Conservation (phyloP, 164 flowering plant species). For the Sextonia rubra region DNA sequence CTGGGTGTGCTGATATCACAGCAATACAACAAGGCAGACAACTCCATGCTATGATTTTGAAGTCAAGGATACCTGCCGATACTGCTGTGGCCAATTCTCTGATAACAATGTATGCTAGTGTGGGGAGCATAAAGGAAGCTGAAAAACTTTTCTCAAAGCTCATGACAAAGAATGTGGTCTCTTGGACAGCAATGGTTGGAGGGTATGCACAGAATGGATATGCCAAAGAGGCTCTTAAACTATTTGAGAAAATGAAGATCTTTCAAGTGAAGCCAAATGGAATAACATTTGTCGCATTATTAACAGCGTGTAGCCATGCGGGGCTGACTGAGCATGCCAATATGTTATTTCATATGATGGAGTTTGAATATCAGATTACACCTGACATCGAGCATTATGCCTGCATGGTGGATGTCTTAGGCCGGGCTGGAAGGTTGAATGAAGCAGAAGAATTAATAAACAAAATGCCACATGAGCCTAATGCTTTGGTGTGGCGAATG, state of each 20-base stretch:
- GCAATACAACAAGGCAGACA: conserved; percentile 16
- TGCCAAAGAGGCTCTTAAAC: conserved; percentile 10
- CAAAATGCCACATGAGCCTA: conserved; percentile 13
- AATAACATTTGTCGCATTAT: conserved; percentile 11
- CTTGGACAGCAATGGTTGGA: conserved; percentile 22
- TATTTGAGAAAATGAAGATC: conserved; percentile 16
- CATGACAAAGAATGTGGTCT: conserved; percentile 4
- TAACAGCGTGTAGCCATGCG: conserved; percentile 18
- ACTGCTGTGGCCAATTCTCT: conserved; percentile 17
- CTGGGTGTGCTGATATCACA: conserved; percentile 15
- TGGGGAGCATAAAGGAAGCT: conserved; percentile 13
- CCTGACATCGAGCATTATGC: conserved; percentile 18
- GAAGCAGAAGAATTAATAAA: conserved; percentile 20
- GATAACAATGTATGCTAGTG: conserved; percentile 19
- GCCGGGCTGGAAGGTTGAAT: conserved; percentile 12
- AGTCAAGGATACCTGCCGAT: conserved; percentile 13
- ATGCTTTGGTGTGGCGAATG: conserved; percentile 19
- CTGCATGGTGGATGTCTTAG: conserved; percentile 18
- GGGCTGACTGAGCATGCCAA: conserved; percentile 13
- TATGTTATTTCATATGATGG: conserved; percentile 14
- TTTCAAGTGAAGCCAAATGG: conserved; percentile 12
- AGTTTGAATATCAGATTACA: conserved; percentile 10
- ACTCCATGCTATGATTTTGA: conserved; percentile 12
- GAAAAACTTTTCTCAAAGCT: conserved; percentile 12
- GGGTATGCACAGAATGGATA: conserved; percentile 20